A percentile compares a stretch with the other conserved stretches of the same genome.
Evolutionary conservation across 495 filamentous ascomycete species (phyloP).

Genomic region (Hyaloscypha variabilis): DNA sequence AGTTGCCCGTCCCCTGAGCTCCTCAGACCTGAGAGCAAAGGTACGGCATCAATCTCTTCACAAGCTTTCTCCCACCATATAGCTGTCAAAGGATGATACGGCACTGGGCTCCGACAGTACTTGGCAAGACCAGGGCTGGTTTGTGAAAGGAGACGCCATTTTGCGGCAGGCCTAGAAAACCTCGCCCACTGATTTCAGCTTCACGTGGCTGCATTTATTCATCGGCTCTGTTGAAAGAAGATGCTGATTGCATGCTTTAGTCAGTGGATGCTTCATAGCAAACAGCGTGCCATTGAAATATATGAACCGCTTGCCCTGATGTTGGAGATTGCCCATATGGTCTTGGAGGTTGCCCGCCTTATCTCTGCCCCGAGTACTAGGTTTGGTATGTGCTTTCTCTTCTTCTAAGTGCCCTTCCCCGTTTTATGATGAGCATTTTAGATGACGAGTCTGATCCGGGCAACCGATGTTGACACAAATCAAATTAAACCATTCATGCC

Average conservation of each 20-base stretch:
- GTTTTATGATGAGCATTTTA: constrained; percentile 67
- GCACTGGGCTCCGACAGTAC: constrained; percentile 98
- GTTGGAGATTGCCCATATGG: background rate
- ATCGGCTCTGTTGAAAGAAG: background rate
- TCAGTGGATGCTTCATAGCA: background rate
- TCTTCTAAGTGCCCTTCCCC: constrained; percentile 12
- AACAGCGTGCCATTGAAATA: background rate
- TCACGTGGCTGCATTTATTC: background rate
- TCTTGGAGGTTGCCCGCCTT: background rate
- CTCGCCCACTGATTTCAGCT: constrained; percentile 88
- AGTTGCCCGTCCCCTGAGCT: background rate
- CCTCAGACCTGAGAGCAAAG: constrained; percentile 7
- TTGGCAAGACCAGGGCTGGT: constrained; percentile 21
- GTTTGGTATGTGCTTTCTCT: constrained; percentile 24
- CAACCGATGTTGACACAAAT: constrained; percentile 73
- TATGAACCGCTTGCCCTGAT: background rate
- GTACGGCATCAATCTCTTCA: constrained; percentile 28
- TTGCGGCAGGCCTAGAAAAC: constrained; percentile 99
- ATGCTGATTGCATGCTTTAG: background rate
- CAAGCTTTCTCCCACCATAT: constrained; percentile 11
- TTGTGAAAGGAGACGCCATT: constrained; percentile 78
- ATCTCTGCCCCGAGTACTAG: background rate
- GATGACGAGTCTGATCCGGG: constrained; percentile 91
- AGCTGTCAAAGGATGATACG: constrained; percentile 80
- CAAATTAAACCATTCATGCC: constrained; percentile 81